Conservation (phyloP, 2,329 filamentous ascomycete genomes). For the Microdochium paspali region DNA sequence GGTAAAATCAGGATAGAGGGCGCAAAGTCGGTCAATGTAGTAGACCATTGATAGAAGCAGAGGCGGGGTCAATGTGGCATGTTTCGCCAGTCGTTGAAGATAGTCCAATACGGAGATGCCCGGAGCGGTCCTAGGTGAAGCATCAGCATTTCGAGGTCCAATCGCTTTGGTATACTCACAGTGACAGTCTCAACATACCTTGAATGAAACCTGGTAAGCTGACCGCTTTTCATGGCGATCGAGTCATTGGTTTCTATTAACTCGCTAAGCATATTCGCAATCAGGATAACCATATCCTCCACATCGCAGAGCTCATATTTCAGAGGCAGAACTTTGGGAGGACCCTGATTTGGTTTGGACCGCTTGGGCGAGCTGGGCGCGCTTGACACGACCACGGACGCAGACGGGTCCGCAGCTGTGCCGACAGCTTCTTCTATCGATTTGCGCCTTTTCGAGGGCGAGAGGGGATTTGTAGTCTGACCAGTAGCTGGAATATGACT, state of each 20-base stretch:
- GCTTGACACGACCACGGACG: conserved; percentile 17
- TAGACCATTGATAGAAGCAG: conserved; percentile 98
- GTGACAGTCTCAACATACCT: conserved; percentile 40
- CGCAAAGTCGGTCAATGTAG: conserved; percentile 92
- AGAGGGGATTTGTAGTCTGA: conserved; percentile 12
- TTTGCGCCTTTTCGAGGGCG: conserved; percentile 33
- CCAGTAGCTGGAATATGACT: conserved; percentile 10
- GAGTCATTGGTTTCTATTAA: conserved; percentile 88
- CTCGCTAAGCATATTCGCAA: conserved; percentile 92
- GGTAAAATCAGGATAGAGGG: conserved; percentile 87
- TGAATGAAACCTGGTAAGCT: conserved; percentile 90
- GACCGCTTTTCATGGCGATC: conserved; percentile 74
- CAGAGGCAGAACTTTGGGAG: conserved; percentile 53
- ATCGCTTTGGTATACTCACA: neutral
- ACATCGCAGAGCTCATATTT: conserved; percentile 75
- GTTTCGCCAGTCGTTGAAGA: conserved; percentile 81
- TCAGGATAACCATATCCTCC: conserved; percentile 81
- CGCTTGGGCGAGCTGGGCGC: conserved; percentile 39
- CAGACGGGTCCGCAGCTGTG: conserved; percentile 13
- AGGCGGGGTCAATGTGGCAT: conserved; percentile 86
- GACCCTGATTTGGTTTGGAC: conserved; percentile 35
- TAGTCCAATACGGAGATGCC: conserved; percentile 94
- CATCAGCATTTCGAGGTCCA: conserved; percentile 2
- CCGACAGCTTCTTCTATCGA: conserved; percentile 25
- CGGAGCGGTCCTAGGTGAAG: conserved; percentile 51